Evolutionary conservation across 306 rosid species (phyloP).

Genomic region (Cucumis hystrix): DNA sequence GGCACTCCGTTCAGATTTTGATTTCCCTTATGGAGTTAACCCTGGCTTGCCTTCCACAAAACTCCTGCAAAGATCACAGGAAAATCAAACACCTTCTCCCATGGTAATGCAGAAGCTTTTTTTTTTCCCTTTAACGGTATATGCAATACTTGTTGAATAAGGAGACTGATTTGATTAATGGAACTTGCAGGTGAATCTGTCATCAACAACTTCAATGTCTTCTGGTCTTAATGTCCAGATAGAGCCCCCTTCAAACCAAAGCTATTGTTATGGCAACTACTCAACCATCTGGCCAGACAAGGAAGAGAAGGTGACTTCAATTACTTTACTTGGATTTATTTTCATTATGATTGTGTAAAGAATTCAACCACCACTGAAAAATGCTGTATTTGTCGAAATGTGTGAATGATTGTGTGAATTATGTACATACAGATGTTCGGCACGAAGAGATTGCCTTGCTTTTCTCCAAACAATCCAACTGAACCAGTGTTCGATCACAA

Average conservation of each 20-base stretch:
- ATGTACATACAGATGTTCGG: constrained; percentile 35
- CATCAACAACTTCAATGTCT: constrained; percentile 23
- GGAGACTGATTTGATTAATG: constrained; percentile 10
- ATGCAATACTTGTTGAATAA: neutral
- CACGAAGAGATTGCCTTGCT: constrained; percentile 51
- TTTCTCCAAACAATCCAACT: constrained; percentile 32
- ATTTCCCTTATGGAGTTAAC: constrained; percentile 31
- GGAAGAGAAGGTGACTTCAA: constrained; percentile 38
- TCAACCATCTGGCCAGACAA: constrained; percentile 21
- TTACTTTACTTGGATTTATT: neutral
- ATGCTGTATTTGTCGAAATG: too few relatives aligned
- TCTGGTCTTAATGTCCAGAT: constrained; percentile 24
- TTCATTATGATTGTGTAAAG: neutral
- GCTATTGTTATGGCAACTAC: constrained; percentile 19
- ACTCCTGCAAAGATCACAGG: constrained; percentile 31
- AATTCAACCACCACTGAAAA: neutral
- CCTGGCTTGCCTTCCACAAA: constrained; percentile 23
- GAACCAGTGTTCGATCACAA: constrained; percentile 27
- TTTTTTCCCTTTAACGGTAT: neutral
- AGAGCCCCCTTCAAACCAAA: constrained; percentile 99
- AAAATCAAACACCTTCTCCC: constrained; percentile 24
- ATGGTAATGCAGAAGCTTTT: constrained; percentile 22
- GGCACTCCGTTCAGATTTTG: constrained; percentile 22
- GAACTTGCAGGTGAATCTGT: constrained; percentile 46
- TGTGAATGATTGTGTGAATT: constrained; percentile 1